These are phyloP conservation scores for Pichia californica DNA, from an alignment of 805 yeast genomes.

Conservation along the genomic window DNA sequence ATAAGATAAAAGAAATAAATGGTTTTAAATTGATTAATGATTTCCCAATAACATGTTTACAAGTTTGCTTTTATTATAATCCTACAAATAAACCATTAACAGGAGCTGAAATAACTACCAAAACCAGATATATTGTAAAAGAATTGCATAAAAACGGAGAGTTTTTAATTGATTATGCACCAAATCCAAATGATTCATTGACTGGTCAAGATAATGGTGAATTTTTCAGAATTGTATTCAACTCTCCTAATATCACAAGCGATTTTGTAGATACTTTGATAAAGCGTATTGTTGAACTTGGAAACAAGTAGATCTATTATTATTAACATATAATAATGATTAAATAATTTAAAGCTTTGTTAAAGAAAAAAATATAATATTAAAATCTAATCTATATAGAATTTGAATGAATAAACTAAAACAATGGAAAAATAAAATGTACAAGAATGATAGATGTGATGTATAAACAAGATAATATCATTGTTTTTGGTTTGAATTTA, in stretches of 20 bases:
- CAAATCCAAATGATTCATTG: constrained; percentile 43
- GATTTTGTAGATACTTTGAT: constrained; percentile 41
- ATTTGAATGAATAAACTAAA: background rate
- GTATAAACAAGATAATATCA: constrained; percentile 4
- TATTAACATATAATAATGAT: too few relatives aligned
- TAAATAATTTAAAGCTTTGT: too few relatives aligned
- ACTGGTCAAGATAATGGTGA: constrained; percentile 52
- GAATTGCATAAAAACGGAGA: constrained; percentile 56
- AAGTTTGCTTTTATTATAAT: constrained; percentile 73
- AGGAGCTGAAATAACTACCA: constrained; percentile 39
- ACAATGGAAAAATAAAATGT: background rate
- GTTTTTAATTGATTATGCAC: constrained; percentile 74
- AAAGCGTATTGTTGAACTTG: constrained; percentile 32
- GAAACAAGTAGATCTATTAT: constrained; percentile 15
- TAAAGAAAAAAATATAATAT: too few relatives aligned
- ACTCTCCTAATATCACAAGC: constrained; percentile 53
- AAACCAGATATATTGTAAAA: constrained; percentile 57
- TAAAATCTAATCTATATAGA: too few relatives aligned
- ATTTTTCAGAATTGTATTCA: constrained; percentile 79
- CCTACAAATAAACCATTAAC: constrained; percentile 27
- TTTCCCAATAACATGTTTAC: constrained; percentile 67
- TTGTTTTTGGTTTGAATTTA: constrained; percentile 46
- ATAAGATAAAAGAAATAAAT: constrained; percentile 29
- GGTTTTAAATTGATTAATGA: constrained; percentile 53
- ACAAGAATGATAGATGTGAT: background rate